Base-by-base conservation (phyloP, 2,329 filamentous ascomycete species). In the Calonectria crousiana region DNA sequence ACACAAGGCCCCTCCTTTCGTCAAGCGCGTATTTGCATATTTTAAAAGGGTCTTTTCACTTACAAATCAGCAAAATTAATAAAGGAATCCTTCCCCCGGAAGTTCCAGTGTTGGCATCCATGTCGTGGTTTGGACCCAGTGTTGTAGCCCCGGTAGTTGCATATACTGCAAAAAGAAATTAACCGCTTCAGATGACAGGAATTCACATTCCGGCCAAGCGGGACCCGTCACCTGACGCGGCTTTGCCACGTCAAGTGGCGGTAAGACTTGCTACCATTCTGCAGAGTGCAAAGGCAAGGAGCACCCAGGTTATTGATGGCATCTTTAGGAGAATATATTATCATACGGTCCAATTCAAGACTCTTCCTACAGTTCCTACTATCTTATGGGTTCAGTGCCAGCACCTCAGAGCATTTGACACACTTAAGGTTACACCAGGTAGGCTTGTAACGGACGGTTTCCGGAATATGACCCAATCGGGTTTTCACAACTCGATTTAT, bases 131-230 rank as follows among this genome's bases (percentile, higher is more conserved):
- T 38, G 23, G 34, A n/a, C 34, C 36, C 20, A 41, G 11, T 62
- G 23, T 36, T 8, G 36, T 62, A 14, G 23, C 56, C 56, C 56
- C 56, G 56, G 4, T 62, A 62, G 20, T 11, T 62, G 56, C 56
- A 41, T 41, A 34, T 23, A 6, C 23, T 14, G 13, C 20, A 14
- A 41, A 16, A 62, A 62, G 56, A 62, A 62, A 62, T 62, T 62
- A 62, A 28, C 56, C 56, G 56, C 52, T 34, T 6, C 52, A 20
- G 9, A 56, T 4, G 18, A 28, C 56, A 62, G 56, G 56, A 62
- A 62, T 62, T 62, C 56, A 62, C 56, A 62, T 62, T 62, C 56
- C 56, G 36, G 38, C 56, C n/a, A 28, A 20, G 56, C 34, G 56
- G n/a, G 36, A 28, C 56, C 34, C 38, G 56, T 41, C 56, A 62